phyloP scores from a whole-genome alignment of 352 stramenopile genomes.

The Pythium apleroticum region DNA sequence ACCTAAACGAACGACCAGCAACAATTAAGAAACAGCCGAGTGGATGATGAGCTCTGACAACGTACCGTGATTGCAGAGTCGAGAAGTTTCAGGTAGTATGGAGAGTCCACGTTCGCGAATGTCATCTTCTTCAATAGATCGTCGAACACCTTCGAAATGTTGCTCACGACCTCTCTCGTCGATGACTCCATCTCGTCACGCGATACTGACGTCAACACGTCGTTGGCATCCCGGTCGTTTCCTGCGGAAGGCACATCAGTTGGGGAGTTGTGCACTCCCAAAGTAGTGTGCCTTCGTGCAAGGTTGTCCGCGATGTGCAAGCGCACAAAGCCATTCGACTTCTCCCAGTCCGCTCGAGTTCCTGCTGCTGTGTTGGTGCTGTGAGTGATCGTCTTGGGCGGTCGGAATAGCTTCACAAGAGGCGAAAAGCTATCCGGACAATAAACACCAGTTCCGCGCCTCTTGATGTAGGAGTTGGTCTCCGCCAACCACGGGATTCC shows the following conservation, averaged over 20 bases:
- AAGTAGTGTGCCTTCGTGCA: not conserved
- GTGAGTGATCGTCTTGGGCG: not conserved
- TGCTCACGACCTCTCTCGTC: not conserved
- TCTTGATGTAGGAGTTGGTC: constrained; percentile 4
- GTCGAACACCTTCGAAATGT: constrained; percentile 40
- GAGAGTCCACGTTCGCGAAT: constrained; percentile 27
- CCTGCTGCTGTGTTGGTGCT: not conserved
- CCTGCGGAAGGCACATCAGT: not conserved
- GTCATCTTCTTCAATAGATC: constrained; percentile 41
- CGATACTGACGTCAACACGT: constrained; percentile 1
- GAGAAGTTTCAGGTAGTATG: constrained; percentile 21
- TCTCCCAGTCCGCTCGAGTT: constrained; percentile 9
- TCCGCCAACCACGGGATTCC: constrained; percentile 16
- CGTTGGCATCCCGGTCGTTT: not conserved
- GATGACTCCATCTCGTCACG: constrained; percentile 5
- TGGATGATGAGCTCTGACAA: constrained; percentile 13
- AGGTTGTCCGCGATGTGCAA: constrained; percentile 11
- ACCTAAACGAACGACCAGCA: constrained; percentile 13
- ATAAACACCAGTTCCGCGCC: not conserved
- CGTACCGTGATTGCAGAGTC: constrained; percentile 31
- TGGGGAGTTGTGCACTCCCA: not conserved
- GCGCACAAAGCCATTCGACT: constrained; percentile 3
- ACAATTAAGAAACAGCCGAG: constrained; percentile 30
- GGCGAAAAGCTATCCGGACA: constrained; percentile 22
- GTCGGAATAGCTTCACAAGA: constrained; percentile 18